A percentile compares a stretch with the other conserved stretches of the same genome.
Evolutionary conservation across 1,139 yeast species (phyloP).

Genomic region (Kodamaea fungicola): DNA sequence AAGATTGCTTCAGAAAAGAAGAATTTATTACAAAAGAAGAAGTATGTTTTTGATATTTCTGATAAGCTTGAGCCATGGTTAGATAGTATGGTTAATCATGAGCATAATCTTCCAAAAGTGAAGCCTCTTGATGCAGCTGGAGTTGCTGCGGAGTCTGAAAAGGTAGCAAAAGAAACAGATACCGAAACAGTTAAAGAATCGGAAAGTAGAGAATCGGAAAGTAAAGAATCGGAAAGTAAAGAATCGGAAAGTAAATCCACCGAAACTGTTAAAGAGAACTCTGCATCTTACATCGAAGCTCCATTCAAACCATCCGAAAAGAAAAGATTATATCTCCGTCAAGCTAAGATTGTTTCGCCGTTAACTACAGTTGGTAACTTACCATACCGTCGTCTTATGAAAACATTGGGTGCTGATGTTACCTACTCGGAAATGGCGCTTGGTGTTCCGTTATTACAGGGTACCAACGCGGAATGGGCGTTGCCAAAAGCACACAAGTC

Average conservation of each 20-base stretch:
- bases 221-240: conserved; percentile 9
- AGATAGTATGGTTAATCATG: conserved; percentile 45
- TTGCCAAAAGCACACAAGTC: conserved; percentile 81
- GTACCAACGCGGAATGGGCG: conserved; percentile 96
- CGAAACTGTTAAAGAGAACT: conserved; percentile 29
- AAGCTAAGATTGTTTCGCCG: conserved; percentile 89
- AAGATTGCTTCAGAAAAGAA: conserved; percentile 53
- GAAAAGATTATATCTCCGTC: conserved; percentile 60
- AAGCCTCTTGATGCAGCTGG: conserved; percentile 19
- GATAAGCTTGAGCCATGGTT: conserved; percentile 53
- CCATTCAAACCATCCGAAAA: conserved; percentile 82
- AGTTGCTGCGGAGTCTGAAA: conserved; percentile 13
- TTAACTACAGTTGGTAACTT: conserved; percentile 95
- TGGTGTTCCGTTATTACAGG: conserved; percentile 79
- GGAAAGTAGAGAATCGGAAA: conserved; percentile 26
- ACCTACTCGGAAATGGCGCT: conserved; percentile 97
- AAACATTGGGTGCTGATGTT: conserved; percentile 83
- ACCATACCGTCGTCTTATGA: conserved; percentile 93
- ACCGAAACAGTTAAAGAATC: conserved; percentile 26
- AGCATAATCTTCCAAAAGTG: conserved; percentile 30
- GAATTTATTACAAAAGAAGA: conserved; percentile 58
- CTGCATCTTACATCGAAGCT: conserved; percentile 66
- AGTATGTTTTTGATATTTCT: conserved; percentile 54
- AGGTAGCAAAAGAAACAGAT: conserved; percentile 18
- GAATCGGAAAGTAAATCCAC: conserved; percentile 13